Evolutionary conservation across 2,329 filamentous ascomycete genomes (phyloP), one percentile per base, ranked within the genome.

Genomic region (Zasmidium angulare): DNA sequence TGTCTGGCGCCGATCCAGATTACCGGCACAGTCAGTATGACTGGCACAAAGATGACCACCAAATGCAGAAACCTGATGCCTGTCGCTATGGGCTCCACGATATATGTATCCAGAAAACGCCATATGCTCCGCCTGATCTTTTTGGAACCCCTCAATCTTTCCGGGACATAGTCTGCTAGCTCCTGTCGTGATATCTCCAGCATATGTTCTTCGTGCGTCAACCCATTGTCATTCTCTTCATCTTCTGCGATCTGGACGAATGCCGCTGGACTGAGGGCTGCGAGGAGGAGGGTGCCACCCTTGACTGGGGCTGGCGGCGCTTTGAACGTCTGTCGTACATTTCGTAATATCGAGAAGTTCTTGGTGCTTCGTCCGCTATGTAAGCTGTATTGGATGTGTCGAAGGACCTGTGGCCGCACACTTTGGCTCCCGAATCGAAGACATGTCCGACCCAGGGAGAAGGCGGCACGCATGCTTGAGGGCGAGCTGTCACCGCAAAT

Each of bases 1-100:
- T 85, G 79, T 49, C 88, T 81, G 31, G 74, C 72, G 0, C 95
- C 95, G 58, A 96, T 61, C 89, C 90, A 97, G 58, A 96, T 86
- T 0, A 81, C 82, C 0, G 95, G 95, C 6, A 96, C 85, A 0
- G 90, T 83, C 1, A 89, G 73, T 55, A 99, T 86, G 46, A 99
- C 92, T 0, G 95, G 95, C 20, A 97, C 87, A 71, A 99, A 99
- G 56, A 99, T 95, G 60, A 89, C 75, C 50, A 91, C 85, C 3
- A 99, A 80, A 71, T 97, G 91, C 19, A 97, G 75, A 68, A 99
- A 96, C n/a, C 95, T 85, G 50, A 93, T 75, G 0, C 90, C 90
- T 0, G 93, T 99, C 56, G 89, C 92, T 23, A 97, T 74, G 0
- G 95, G 93, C 75, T 99, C 95, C 57, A 79, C 84, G n/a, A 93